phyloP scores from a whole-genome alignment of 2,329 filamentous ascomycete genomes.

The Thyridium curvatum region DNA sequence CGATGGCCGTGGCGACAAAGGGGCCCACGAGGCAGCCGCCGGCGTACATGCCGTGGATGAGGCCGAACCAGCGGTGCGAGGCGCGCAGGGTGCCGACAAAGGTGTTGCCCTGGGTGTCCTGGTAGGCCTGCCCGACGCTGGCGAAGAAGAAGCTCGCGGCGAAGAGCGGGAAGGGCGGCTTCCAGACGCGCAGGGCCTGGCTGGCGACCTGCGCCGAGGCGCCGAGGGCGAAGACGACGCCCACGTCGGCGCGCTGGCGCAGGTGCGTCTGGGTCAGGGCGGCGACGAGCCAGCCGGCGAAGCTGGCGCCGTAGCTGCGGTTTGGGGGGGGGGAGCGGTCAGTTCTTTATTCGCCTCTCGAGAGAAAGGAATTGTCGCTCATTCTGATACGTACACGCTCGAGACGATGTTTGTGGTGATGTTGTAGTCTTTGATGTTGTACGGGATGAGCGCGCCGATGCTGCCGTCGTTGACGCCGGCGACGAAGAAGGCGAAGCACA shows the following conservation, averaged over 20 bases:
- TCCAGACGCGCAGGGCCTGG: conserved; percentile 49
- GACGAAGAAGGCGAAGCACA: conserved; percentile 58
- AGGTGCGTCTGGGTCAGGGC: conserved; percentile 51
- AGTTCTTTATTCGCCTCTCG: not conserved
- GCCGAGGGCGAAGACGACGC: conserved; percentile 49
- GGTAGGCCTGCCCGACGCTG: conserved; percentile 53
- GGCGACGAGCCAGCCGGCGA: conserved; percentile 53
- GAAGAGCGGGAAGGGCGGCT: conserved; percentile 50
- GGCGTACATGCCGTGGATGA: conserved; percentile 59
- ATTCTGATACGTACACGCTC: conserved; percentile 33
- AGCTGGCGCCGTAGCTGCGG: conserved; percentile 46
- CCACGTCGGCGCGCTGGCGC: conserved; percentile 44
- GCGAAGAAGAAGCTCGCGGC: conserved; percentile 51
- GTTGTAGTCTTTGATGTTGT: conserved; percentile 50
- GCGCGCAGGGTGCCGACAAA: conserved; percentile 46
- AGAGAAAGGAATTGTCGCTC: conserved; percentile 7
- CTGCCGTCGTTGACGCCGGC: conserved; percentile 61
- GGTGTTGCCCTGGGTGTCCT: conserved; percentile 58
- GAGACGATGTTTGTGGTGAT: conserved; percentile 46
- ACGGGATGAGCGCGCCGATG: conserved; percentile 56
- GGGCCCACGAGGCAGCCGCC: conserved; percentile 51
- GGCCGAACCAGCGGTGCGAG: conserved; percentile 54
- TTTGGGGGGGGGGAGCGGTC: not conserved
- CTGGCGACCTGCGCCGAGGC: conserved; percentile 47
- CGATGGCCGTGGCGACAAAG: conserved; percentile 46